Evolutionary conservation across 2,329 filamentous ascomycete genomes (phyloP).

Genomic region (Dactylonectria macrodidyma): DNA sequence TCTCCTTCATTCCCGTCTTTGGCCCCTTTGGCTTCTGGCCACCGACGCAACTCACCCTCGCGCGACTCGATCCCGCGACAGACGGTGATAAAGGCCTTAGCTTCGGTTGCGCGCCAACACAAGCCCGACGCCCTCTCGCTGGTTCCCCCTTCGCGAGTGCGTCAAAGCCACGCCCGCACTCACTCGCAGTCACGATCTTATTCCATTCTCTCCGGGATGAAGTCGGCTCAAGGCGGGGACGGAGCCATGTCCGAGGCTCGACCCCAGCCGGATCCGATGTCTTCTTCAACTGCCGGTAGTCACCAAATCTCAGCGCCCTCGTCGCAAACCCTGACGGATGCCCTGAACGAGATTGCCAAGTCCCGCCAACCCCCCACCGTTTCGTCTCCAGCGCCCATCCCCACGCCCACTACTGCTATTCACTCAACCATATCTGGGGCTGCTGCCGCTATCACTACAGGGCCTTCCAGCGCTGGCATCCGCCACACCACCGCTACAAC

Average conservation of each 20-base stretch:
- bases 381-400: not conserved
- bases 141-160: conserved; percentile 33
- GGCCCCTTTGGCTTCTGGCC: conserved; percentile 38
- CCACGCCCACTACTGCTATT: conserved; percentile 28
- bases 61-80: conserved; percentile 80
- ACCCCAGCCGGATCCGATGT: not conserved
- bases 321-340: conserved; percentile 75
- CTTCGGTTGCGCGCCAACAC: conserved; percentile 74
- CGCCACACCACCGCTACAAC: conserved; percentile 1
- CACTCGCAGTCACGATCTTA: conserved; percentile 29
- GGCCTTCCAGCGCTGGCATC: conserved; percentile 19
- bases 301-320: conserved; percentile 48
- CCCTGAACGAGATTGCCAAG: conserved; percentile 68
- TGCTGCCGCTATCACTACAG: conserved; percentile 29
- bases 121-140: conserved; percentile 76
- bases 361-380: conserved; percentile 53
- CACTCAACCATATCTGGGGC: conserved; percentile 26
- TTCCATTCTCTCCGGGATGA: conserved; percentile 61
- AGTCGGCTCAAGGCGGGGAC: conserved; percentile 61
- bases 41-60: conserved; percentile 68
- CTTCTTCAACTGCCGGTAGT: conserved; percentile 1
- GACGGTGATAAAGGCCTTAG: conserved; percentile 86
- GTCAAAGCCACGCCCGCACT: conserved; percentile 28
- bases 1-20: conserved; percentile 27
- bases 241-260: conserved; percentile 43